These are phyloP conservation scores for Phlebiopsis gigantea DNA, from an alignment of 768 basidiomycete genomes.

Conservation along the genomic window DNA sequence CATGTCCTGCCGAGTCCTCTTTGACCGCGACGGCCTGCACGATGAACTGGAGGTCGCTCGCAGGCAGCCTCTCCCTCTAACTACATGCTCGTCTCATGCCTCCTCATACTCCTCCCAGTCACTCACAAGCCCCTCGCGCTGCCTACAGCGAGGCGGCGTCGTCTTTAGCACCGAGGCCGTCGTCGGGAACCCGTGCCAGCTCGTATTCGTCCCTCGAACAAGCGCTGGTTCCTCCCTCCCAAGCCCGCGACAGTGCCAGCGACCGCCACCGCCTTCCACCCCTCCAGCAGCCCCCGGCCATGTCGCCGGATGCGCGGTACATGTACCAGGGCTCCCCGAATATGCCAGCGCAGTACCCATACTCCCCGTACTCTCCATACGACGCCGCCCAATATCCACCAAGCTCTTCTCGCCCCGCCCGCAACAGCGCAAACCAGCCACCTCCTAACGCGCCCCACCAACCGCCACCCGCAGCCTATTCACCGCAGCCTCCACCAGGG, in stretches of 20 bases:
- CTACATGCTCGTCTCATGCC: slow-evolving; percentile 1
- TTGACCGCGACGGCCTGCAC: slow-evolving; percentile 6
- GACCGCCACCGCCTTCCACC: slow-evolving; percentile 1
- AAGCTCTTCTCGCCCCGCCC: slow-evolving; percentile 17
- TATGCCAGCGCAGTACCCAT: slow-evolving; percentile 44
- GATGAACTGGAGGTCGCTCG: slow-evolving; percentile 1
- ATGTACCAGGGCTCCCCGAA: slow-evolving; percentile 48
- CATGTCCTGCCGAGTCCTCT: slow-evolving; percentile 4
- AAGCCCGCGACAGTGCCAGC: slow-evolving; percentile 6
- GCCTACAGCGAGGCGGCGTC: slow-evolving; percentile 3
- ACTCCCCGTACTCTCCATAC: slow-evolving; percentile 34
- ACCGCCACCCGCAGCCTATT: slow-evolving; percentile 13
- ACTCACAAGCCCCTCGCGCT: slow-evolving; percentile 8
- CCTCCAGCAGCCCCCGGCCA: slow-evolving; percentile 19
- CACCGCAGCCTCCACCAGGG: not conserved
- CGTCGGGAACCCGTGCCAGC: not conserved
- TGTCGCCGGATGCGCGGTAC: slow-evolving; percentile 51
- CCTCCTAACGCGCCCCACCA: slow-evolving; percentile 25
- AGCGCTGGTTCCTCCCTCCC: slow-evolving; percentile 8
- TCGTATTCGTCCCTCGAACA: slow-evolving; percentile 6
- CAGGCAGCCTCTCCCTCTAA: slow-evolving; percentile 1
- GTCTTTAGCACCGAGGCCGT: slow-evolving; percentile 8
- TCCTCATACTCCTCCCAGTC: slow-evolving; percentile 3
- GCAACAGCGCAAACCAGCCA: slow-evolving; percentile 19
- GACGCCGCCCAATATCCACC: slow-evolving; percentile 20